Evolutionary conservation across 345 rosid species (phyloP).

Genomic region (Trapa bicornis): DNA sequence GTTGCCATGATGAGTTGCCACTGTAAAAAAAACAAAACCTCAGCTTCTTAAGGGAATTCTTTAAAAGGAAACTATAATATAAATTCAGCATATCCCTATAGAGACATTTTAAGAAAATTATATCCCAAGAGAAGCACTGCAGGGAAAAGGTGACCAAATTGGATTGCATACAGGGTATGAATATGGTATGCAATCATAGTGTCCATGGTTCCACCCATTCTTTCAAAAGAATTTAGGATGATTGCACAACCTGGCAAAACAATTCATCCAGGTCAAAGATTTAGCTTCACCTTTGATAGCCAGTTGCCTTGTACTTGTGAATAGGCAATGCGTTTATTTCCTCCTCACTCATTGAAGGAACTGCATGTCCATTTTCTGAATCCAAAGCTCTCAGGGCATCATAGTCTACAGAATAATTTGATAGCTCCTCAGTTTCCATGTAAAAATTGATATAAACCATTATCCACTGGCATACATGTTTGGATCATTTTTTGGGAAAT

Average conservation of each 20-base stretch:
- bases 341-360: constrained; percentile 81
- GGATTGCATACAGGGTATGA: not conserved
- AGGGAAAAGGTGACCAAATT: not conserved
- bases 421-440: not conserved
- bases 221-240: not conserved
- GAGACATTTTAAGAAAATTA: too few species aligned
- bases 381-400: constrained; percentile 90
- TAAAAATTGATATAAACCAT: not conserved
- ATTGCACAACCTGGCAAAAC: not conserved
- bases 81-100: too few species aligned
- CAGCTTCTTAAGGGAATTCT: not conserved
- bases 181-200: not conserved
- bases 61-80: not conserved
- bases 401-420: constrained; percentile 42
- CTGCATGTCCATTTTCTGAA: constrained; percentile 49
- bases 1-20: constrained; percentile 22
- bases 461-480: not conserved
- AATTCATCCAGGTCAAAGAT: not conserved
- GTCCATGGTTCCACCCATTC: not conserved
- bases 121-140: too few species aligned
- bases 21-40: constrained; percentile 15
- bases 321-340: constrained; percentile 90
- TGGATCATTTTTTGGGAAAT: too few species aligned
- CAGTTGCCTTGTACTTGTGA: constrained; percentile 59
- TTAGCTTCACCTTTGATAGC: constrained; percentile 31